These are phyloP conservation scores for Rubia yunnanensis DNA, from an alignment of 257 asterid species.

Conservation along the genomic window DNA sequence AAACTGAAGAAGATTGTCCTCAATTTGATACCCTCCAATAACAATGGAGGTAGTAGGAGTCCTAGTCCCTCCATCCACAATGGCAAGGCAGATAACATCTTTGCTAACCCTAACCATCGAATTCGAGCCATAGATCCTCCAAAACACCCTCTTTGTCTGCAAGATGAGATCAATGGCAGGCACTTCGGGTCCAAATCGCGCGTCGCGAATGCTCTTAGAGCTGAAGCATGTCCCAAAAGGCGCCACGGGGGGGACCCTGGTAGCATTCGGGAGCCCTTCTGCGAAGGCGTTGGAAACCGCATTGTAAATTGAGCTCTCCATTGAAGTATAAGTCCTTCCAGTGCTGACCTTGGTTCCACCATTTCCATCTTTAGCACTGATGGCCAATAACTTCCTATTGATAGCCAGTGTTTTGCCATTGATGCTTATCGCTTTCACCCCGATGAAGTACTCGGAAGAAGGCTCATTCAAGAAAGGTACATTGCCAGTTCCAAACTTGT, in stretches of 20 bases:
- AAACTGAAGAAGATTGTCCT: slow-evolving; percentile 26
- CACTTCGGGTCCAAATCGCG: slow-evolving; percentile 13
- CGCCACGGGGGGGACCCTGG: slow-evolving; percentile 7
- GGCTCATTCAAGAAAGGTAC: slow-evolving; percentile 5
- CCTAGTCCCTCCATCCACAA: slow-evolving; percentile 41
- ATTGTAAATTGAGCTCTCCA: slow-evolving; percentile 15
- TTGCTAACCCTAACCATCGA: slow-evolving; percentile 45
- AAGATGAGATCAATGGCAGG: slow-evolving; percentile 24
- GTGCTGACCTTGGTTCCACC: slow-evolving; percentile 22
- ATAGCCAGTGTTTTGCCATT: slow-evolving; percentile 10
- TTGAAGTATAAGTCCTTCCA: slow-evolving; percentile 10
- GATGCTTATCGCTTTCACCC: slow-evolving; percentile 15
- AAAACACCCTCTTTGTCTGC: slow-evolving; percentile 12
- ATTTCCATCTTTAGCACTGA: slow-evolving; percentile 5
- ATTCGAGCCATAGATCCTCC: slow-evolving; percentile 39
- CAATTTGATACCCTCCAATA: slow-evolving; percentile 29
- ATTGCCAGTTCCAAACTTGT: slow-evolving; percentile 7
- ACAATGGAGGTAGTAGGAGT: slow-evolving; percentile 36
- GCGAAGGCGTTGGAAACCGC: slow-evolving; percentile 13
- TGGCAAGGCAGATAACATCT: slow-evolving; percentile 37
- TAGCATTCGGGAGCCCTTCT: neutral
- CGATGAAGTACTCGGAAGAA: slow-evolving; percentile 18
- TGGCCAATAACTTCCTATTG: slow-evolving; percentile 2
- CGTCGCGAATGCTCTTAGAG: neutral
- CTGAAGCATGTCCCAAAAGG: slow-evolving; percentile 19